These are phyloP conservation scores for Naganishia friedmannii DNA, from an alignment of 768 basidiomycete genomes.

Conservation along the genomic window DNA sequence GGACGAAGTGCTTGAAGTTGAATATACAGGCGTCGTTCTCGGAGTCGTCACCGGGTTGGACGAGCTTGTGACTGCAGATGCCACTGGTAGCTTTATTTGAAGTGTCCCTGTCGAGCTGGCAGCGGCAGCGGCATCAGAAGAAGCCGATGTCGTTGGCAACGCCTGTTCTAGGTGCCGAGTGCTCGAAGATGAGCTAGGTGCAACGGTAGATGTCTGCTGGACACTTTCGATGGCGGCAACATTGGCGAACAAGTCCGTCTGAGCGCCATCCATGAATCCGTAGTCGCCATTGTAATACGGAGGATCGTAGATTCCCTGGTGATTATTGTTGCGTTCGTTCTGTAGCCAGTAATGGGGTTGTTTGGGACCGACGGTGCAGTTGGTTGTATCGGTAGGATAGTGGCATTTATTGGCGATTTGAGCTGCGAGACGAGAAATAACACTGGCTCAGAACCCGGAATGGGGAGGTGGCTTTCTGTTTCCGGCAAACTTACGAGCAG, in stretches of 20 bases:
- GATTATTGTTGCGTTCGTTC: constrained; percentile 44
- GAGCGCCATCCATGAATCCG: constrained; percentile 51
- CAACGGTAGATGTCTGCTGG: not conserved
- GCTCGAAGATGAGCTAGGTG: not conserved
- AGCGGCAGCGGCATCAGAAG: not conserved
- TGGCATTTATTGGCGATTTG: constrained; percentile 48
- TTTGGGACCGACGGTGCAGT: constrained; percentile 49
- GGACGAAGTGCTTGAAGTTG: not conserved
- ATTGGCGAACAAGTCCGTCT: constrained; percentile 46
- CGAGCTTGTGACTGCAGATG: not conserved
- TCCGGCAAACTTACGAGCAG: constrained; percentile 39
- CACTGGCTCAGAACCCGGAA: not conserved
- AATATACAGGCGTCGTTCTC: not conserved
- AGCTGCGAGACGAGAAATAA: constrained; percentile 27
- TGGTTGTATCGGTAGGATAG: constrained; percentile 42
- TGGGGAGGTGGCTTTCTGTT: not conserved
- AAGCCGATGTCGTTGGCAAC: not conserved
- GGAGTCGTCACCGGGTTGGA: not conserved
- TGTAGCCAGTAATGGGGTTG: constrained; percentile 51
- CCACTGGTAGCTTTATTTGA: not conserved
- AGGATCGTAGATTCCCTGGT: constrained; percentile 43
- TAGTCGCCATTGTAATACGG: constrained; percentile 49
- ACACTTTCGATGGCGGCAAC: not conserved
- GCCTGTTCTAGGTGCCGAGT: not conserved
- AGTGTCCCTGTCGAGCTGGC: not conserved